Conservation (phyloP, 2,329 filamentous ascomycete species). For the Colletotrichum sp. region DNA sequence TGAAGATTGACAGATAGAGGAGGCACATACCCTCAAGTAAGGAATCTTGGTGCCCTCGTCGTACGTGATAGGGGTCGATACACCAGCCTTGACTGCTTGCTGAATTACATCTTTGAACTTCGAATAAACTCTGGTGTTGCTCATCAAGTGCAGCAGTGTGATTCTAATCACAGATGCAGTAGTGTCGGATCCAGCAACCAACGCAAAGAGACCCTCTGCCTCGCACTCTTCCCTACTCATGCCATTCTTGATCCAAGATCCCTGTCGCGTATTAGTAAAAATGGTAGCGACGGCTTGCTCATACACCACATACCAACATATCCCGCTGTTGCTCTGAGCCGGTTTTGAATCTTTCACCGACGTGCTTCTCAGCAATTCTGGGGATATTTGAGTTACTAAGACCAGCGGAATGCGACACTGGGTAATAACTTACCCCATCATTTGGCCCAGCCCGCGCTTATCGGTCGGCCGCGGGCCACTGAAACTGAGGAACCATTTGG, state of each 20-base stretch:
- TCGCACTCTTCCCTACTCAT: conserved; percentile 31
- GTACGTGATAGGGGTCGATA: conserved; percentile 19
- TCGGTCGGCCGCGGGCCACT: conserved; percentile 28
- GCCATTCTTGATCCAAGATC: conserved; percentile 35
- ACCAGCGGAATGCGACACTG: neutral
- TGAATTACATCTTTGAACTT: conserved; percentile 55
- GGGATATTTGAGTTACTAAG: neutral
- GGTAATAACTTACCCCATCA: conserved; percentile 25
- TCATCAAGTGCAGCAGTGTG: conserved; percentile 57
- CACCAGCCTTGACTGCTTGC: conserved; percentile 24
- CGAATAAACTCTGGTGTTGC: conserved; percentile 49
- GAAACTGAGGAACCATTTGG: conserved; percentile 18
- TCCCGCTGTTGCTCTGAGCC: conserved; percentile 19
- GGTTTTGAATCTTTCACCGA: conserved; percentile 18
- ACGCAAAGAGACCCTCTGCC: conserved; percentile 29
- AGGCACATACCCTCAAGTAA: neutral
- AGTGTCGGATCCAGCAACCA: conserved; percentile 61
- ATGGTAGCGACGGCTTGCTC: neutral
- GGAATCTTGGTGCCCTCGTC: neutral
- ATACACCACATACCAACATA: conserved; percentile 22
- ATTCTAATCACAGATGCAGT: conserved; percentile 59
- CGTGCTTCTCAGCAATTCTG: conserved; percentile 21
- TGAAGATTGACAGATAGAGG: neutral
- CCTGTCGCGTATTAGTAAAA: conserved; percentile 19
- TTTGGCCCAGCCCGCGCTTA: conserved; percentile 6